These are phyloP conservation scores for Suhomyces bribrorum DNA, from an alignment of 1,139 yeast species.

Conservation along the genomic window DNA sequence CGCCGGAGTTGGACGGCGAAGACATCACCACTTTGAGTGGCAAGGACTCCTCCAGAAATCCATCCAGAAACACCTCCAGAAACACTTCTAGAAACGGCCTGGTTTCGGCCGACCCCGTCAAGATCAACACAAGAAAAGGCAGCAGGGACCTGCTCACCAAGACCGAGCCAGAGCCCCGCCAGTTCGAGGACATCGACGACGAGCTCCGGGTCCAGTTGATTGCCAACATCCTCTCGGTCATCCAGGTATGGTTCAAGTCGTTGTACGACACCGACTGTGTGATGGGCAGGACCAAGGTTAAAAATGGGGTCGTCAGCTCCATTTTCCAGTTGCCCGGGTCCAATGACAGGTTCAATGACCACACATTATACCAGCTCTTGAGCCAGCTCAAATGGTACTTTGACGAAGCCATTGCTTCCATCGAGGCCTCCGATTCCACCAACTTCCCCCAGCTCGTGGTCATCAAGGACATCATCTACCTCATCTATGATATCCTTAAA, in stretches of 20 bases:
- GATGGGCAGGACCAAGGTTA: slow-evolving; percentile 5
- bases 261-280: slow-evolving; percentile 19
- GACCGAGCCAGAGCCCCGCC: slow-evolving; percentile 5
- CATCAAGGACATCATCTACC: slow-evolving; percentile 31
- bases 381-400: slow-evolving; percentile 23
- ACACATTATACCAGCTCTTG: slow-evolving; percentile 20
- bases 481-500: slow-evolving; percentile 29
- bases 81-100: background rate
- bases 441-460: slow-evolving; percentile 22
- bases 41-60: no score
- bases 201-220: slow-evolving; percentile 29
- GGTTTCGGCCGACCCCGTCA: no score
- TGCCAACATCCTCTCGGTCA: slow-evolving; percentile 27
- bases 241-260: slow-evolving; percentile 27
- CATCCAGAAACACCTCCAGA: no score
- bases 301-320: slow-evolving; percentile 15
- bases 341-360: slow-evolving; percentile 16
- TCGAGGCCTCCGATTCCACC: slow-evolving; percentile 18
- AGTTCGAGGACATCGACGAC: slow-evolving; percentile 29
- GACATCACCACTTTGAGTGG: slow-evolving; percentile 32
- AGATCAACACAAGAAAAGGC: no score
- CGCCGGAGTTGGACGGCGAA: slow-evolving; percentile 26
- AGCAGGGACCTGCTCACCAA: no score
- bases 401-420: slow-evolving; percentile 17
- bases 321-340: slow-evolving; percentile 23